Evolutionary conservation across 2,329 filamentous ascomycete genomes (phyloP), one percentile per base, ranked within the genome.

Genomic region (Hypoxylon sp.): DNA sequence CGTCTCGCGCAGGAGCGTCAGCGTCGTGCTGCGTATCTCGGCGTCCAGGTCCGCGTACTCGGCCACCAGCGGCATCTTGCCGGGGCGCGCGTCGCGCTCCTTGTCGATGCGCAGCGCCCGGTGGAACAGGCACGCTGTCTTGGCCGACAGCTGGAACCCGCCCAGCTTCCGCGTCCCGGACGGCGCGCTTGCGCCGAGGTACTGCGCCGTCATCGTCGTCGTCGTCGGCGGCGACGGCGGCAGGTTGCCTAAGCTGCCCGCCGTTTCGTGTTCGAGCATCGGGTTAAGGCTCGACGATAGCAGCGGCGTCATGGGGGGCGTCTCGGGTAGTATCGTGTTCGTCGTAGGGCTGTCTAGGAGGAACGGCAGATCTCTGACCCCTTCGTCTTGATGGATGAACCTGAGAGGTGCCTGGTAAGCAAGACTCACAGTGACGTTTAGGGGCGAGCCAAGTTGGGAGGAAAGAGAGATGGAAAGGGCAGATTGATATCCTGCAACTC

Each of bases 71-170:
- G 70, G 69, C 40, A 67, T 65, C 43, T 68, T 65, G 13, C 58
- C 64, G 1, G 62, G 66, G 21, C 62, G 47, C 23, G 54, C 55
- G 37, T 59, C 55, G 18, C 68, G 63, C 56, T 69, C 65, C 58
- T 71, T 66, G 48, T 72, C 70, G 37, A 73, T 60, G 18, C 48
- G 58, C 13, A 73, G 51, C 38, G 71, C 70, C 13, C 62, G 63
- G 58, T 73, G 71, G 31, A 73, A 68, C 5, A 73, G 58, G 23
- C 65, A 69, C 11, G 69, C 65, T 15, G 66, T 55, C 40, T 72
- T 73, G 13, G 71, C 71, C 3, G 70, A 72, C 3, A 73, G 47
- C 31, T 73, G 70, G 47, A 73, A 73, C 2, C 65, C 62, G 26
- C 58, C 68, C 24, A 72, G 43, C 24, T 60, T 60, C 33, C 60